These are phyloP conservation scores for Candida anutae DNA, from an alignment of 1,139 yeast species.

Conservation along the genomic window DNA sequence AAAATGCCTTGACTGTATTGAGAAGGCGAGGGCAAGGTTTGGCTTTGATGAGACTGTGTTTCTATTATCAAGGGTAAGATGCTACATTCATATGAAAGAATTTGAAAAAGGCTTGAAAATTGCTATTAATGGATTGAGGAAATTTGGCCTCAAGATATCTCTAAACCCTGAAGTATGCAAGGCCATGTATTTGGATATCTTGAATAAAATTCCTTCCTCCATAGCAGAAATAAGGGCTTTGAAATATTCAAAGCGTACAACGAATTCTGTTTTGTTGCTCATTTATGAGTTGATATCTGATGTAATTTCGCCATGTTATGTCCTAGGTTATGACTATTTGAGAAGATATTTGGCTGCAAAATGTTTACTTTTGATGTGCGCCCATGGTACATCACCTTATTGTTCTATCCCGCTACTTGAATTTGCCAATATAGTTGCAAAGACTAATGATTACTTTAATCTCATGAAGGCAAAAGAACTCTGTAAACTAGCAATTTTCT, in stretches of 20 bases:
- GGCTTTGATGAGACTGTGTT: conserved; percentile 24
- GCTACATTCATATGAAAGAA: conserved; percentile 26
- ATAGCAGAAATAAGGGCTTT: conserved; percentile 35
- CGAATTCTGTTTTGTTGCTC: conserved; percentile 21
- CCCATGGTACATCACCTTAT: conserved; percentile 19
- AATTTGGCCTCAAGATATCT: conserved; percentile 22
- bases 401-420: conserved; percentile 24
- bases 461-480: conserved; percentile 21
- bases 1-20: conserved; percentile 21
- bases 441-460: conserved; percentile 24
- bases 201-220: conserved; percentile 32
- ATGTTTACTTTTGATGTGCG: conserved; percentile 15
- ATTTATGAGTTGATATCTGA: conserved; percentile 39
- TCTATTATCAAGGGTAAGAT: conserved; percentile 30
- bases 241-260: conserved; percentile 15
- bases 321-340: conserved; percentile 16
- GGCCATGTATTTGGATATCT: conserved; percentile 14
- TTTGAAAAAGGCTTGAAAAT: conserved; percentile 28
- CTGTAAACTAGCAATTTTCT: conserved; percentile 27
- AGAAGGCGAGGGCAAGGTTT: conserved; percentile 14
- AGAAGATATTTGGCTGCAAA: conserved; percentile 19
- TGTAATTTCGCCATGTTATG: conserved; percentile 27
- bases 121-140: conserved; percentile 25
- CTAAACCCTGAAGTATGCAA: conserved; percentile 16
- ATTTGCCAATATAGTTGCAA: conserved; percentile 30